Conservation (phyloP, 192 early-diverging fungal species). For the Phycomyces blakesleeanus region DNA sequence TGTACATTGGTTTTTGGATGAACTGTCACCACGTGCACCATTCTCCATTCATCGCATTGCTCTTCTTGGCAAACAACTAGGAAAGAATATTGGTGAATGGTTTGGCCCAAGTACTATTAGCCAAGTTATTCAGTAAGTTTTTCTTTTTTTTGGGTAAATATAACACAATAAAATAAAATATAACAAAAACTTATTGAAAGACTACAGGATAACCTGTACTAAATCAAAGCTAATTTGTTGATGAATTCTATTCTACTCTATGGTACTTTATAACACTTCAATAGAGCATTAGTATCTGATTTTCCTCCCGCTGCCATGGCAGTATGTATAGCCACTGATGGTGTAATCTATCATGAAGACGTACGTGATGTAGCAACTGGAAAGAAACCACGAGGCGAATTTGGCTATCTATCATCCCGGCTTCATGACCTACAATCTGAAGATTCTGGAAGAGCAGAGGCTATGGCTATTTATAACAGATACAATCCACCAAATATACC, state of each 20-base stretch:
- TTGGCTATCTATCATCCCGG: slow-evolving; percentile 29
- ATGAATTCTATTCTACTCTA: neutral
- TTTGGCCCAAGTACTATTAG: slow-evolving; percentile 91
- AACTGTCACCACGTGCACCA: slow-evolving; percentile 57
- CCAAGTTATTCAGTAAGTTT: slow-evolving; percentile 74
- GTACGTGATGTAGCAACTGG: slow-evolving; percentile 50
- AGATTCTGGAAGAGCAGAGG: slow-evolving; percentile 32
- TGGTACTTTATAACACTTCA: too few species aligned
- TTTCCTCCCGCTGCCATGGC: slow-evolving; percentile 54
- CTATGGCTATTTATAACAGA: slow-evolving; percentile 17
- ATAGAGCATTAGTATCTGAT: slow-evolving; percentile 59
- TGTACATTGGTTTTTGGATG: slow-evolving; percentile 75
- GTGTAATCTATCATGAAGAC: slow-evolving; percentile 73
- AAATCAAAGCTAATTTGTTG: too few species aligned
- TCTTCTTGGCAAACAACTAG: slow-evolving; percentile 73
- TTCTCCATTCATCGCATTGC: slow-evolving; percentile 96
- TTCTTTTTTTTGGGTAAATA: too few species aligned
- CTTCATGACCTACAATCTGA: slow-evolving; percentile 23
- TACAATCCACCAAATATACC: slow-evolving; percentile 7
- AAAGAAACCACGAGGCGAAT: slow-evolving; percentile 27
- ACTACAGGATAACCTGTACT: too few species aligned
- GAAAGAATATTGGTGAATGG: slow-evolving; percentile 94
- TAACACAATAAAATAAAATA: too few species aligned
- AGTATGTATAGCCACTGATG: slow-evolving; percentile 79
- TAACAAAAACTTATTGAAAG: too few species aligned